phyloP scores from a whole-genome alignment of 2,329 filamentous ascomycete genomes.

The Aspergillus fijiensis region DNA sequence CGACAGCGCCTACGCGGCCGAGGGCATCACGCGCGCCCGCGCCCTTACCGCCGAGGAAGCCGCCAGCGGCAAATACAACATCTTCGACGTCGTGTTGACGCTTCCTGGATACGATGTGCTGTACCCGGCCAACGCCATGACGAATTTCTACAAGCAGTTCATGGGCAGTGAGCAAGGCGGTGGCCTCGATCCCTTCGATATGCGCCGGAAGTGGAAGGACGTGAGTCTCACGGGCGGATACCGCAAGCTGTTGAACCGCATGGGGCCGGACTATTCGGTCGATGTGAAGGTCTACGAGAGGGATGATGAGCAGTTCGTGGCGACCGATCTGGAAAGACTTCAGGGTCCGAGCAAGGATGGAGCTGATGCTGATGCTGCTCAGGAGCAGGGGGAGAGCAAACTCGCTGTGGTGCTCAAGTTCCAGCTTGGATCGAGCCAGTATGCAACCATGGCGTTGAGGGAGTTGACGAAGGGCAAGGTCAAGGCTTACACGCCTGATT shows the following conservation, averaged over 20 bases:
- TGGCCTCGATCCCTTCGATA: constrained; percentile 74
- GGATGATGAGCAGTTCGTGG: constrained; percentile 77
- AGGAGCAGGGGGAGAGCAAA: constrained; percentile 41
- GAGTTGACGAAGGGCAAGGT: constrained; percentile 73
- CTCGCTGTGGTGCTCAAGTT: constrained; percentile 70
- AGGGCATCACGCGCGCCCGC: constrained; percentile 67
- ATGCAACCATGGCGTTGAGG: constrained; percentile 78
- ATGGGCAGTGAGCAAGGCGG: constrained; percentile 81
- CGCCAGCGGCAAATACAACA: constrained; percentile 69
- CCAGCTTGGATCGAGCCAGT: constrained; percentile 74
- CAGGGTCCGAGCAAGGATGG: constrained; percentile 40
- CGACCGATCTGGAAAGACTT: constrained; percentile 78
- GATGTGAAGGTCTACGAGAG: constrained; percentile 66
- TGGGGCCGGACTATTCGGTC: constrained; percentile 62
- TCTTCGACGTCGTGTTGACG: constrained; percentile 88
- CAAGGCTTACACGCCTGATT: constrained; percentile 63
- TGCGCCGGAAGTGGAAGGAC: constrained; percentile 83
- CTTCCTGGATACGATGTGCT: constrained; percentile 87
- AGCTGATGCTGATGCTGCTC: constrained; percentile 2
- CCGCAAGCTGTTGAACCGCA: constrained; percentile 75
- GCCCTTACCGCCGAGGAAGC: constrained; percentile 75
- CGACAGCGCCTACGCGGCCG: constrained; percentile 54
- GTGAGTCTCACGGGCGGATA: constrained; percentile 87
- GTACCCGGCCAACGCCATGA: constrained; percentile 81
- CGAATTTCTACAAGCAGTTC: constrained; percentile 79